Evolutionary conservation across 2,329 filamentous ascomycete genomes (phyloP).

Genomic region (Berkeleyomyces rouxiae): DNA sequence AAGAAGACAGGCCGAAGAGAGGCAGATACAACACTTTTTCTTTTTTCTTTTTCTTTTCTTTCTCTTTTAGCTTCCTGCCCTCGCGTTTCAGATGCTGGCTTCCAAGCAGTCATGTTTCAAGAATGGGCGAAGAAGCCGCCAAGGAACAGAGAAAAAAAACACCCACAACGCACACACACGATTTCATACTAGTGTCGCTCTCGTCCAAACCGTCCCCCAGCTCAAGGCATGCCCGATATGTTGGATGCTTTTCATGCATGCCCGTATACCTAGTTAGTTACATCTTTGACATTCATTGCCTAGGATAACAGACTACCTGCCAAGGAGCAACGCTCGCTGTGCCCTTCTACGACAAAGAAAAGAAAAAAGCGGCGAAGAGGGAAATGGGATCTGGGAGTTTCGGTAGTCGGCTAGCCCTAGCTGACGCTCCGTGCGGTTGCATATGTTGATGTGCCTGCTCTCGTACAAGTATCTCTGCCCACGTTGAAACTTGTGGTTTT

Average conservation of each 20-base stretch:
- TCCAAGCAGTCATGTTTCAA: not conserved
- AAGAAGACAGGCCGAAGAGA: too few species aligned
- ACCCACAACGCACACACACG: not conserved
- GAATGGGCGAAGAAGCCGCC: not conserved
- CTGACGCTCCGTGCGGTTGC: too few species aligned
- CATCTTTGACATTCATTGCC: not conserved
- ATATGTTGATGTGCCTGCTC: too few species aligned
- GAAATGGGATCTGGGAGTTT: too few species aligned
- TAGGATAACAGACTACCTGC: not conserved
- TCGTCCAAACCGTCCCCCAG: not conserved
- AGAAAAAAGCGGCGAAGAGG: too few species aligned
- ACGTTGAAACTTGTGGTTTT: too few species aligned
- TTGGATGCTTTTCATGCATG: not conserved
- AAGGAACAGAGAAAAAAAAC: not conserved
- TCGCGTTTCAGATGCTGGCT: not conserved
- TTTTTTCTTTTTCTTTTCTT: not conserved
- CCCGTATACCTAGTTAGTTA: not conserved
- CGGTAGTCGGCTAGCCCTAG: too few species aligned
- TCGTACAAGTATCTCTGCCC: too few species aligned
- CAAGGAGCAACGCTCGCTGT: not conserved
- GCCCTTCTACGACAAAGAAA: too few species aligned
- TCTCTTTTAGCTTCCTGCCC: not conserved
- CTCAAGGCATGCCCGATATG: not conserved
- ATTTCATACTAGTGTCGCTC: not conserved
- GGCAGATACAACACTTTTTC: not conserved